Conservation (phyloP, 2,329 filamentous ascomycete genomes). For the Canariomyces notabilis region DNA sequence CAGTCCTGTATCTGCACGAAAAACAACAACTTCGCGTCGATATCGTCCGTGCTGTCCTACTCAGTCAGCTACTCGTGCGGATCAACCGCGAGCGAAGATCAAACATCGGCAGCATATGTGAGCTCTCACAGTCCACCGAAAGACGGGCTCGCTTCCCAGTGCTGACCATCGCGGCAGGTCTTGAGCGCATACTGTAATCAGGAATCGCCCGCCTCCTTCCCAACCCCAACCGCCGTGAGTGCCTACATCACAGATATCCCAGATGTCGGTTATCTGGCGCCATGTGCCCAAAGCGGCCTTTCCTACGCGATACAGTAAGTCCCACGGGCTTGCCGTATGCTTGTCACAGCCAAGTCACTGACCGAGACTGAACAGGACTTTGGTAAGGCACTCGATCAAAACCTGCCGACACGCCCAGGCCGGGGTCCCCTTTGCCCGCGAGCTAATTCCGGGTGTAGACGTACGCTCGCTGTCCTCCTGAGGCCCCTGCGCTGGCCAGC, state of each 20-base stretch:
- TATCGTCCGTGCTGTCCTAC: constrained; percentile 36
- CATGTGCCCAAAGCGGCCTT: constrained; percentile 39
- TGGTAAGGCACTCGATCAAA: constrained; percentile 26
- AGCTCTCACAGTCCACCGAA: not conserved
- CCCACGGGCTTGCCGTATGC: too few species aligned
- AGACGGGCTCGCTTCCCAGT: not conserved
- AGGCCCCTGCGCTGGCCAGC: constrained; percentile 36
- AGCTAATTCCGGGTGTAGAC: constrained; percentile 11
- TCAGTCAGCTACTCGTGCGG: constrained; percentile 42
- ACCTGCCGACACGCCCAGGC: not conserved
- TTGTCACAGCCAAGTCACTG: too few species aligned
- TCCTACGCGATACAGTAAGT: constrained; percentile 37
- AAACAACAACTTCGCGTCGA: constrained; percentile 35
- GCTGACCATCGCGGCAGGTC: constrained; percentile 23
- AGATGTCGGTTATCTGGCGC: constrained; percentile 38
- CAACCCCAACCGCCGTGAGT: constrained; percentile 40
- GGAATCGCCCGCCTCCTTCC: constrained; percentile 33
- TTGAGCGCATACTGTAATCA: constrained; percentile 47
- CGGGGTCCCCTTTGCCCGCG: not conserved
- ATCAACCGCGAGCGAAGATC: constrained; percentile 42
- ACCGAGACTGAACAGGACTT: constrained; percentile 25
- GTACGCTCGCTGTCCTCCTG: constrained; percentile 24
- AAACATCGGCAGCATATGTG: constrained; percentile 40
- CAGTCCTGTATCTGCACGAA: constrained; percentile 52
- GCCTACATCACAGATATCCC: constrained; percentile 48